Base-by-base conservation (phyloP, 768 basidiomycete species). In the Rhodosporidiobolus odoratus region DNA sequence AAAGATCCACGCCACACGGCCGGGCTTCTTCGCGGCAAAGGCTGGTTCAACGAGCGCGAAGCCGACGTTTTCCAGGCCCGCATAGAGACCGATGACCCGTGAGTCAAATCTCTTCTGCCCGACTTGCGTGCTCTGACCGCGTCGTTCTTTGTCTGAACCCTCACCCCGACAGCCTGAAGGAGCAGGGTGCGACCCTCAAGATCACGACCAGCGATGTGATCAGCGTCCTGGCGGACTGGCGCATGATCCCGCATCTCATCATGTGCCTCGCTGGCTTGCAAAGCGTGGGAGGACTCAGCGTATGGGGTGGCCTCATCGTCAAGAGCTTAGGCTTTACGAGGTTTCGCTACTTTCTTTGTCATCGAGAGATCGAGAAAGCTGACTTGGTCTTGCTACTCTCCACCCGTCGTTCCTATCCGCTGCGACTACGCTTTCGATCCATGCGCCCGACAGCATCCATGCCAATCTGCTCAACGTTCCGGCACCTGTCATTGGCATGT, bases 381-480 rank as follows among this genome's bases (percentile, higher is more conserved):
- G 12, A 21, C 13, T 21, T 43, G 43, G 21, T 21, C 43, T 43
- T 43, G 43, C 21, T 43, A 12, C 23, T 23, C 8, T 50, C 23
- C 12, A n/a, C 8, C 12, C 23, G 8, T 8, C 52, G 27, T 32
- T 30, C 52, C 10, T 53, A 9, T 27, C 27, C 34, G 27, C 21
- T 53, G 10, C 52, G 16, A 17, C n/a, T n/a, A 50, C 48, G 9
- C 15, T 50, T 50, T 50, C n/a, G 9, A 12, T 43, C 48, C n/a
- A n/a, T n/a, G n/a, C n/a, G n/a, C n/a, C n/a, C n/a, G n/a, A n/a
- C n/a, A 50, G 35, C 53, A 66, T 59, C 13, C 13, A 40, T 8
- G 65, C 65, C 54, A 66, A 66, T 30, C 56, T 66, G 7, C 53
- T 66, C 56, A 66, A 66, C 54, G 43, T 45, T 25, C 65, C 65